Base-by-base conservation (phyloP, 345 rosid genomes). In the Eucalyptus globulus region DNA sequence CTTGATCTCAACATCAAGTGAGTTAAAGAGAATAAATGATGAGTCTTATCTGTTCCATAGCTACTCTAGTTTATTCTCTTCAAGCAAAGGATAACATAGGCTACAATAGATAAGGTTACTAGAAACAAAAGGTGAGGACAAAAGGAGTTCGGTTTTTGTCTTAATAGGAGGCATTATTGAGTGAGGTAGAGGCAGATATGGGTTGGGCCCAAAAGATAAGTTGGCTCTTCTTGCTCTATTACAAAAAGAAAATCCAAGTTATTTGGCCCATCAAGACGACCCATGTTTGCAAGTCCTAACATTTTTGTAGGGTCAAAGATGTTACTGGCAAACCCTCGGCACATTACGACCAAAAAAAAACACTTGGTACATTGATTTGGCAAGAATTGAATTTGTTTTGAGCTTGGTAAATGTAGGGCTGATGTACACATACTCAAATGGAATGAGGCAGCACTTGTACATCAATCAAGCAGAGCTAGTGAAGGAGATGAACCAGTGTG, bases 371-470 rank as follows among this genome's bases (percentile, higher is more conserved):
- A 14, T 34, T 60, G 65, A 88, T 29, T 76, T 88, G 85, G 47
- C 60, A 47, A 69, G 60, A 67, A 9, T 14, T 86, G 31, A 21
- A 47, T 49, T 31, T 62, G 53, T 60, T 40, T 24, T 11, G 88
- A 54, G 88, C 45, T 43, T 56, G 49, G 21, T 13, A 34, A 67
- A 21, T 92, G 90, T 89, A 97, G 97, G 98, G 88, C 88, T 90
- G n/a, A 87, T 97, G 90, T 97, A 92, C 92, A 95, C 95, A 40
- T 96, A 95, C 89, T 94, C 98, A 29, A 95, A 96, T 44, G 99
- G 98, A 69, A 31, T 90, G 65, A 93, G 92, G 90, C 98, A 96
- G 88, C 97, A 96, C 89, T 80, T 97, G 89, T 96, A 95, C 60
- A 90, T 95, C 88, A 96, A 94, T 88, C 92, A 96, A 87, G 94